phyloP scores from a whole-genome alignment of 139 green algal species.

The Edaphochlamys debaryana region DNA sequence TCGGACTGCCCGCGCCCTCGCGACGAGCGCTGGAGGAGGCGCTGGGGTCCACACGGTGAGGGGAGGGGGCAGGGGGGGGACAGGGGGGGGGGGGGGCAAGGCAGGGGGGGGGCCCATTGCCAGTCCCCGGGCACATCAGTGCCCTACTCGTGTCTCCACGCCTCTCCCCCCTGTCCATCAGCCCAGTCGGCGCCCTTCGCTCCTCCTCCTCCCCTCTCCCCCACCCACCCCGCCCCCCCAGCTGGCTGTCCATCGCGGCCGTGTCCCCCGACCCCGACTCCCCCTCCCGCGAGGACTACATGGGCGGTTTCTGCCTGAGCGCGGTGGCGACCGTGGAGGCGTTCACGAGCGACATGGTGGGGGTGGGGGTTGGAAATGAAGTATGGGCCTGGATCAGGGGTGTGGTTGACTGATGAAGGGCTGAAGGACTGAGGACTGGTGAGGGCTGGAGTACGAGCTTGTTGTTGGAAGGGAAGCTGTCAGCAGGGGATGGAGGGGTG shows the following conservation, averaged over 20 bases:
- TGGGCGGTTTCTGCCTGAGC: slow-evolving; percentile 27
- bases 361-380: neutral
- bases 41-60: slow-evolving; percentile 6
- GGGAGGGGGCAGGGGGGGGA: neutral
- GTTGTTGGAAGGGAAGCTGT: too few relatives aligned
- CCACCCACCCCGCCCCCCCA: neutral
- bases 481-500: too few relatives aligned
- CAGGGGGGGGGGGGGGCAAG: neutral
- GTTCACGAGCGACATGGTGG: slow-evolving; percentile 15
- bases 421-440: too few relatives aligned
- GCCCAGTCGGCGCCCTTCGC: too few relatives aligned
- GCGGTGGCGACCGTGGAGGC: slow-evolving; percentile 14
- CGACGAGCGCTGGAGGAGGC: slow-evolving; percentile 23
- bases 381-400: neutral
- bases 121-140: too few relatives aligned
- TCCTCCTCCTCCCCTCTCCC: too few relatives aligned
- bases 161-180: too few relatives aligned
- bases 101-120: neutral
- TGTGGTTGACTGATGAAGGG: too few relatives aligned
- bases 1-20: slow-evolving; percentile 4
- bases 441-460: too few relatives aligned
- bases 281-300: slow-evolving; percentile 21
- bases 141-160: too few relatives aligned
- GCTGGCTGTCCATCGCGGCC: slow-evolving; percentile 25
- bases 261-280: slow-evolving; percentile 8